Conservation (phyloP, 306 rosid species). For the Dryas alaskensis region DNA sequence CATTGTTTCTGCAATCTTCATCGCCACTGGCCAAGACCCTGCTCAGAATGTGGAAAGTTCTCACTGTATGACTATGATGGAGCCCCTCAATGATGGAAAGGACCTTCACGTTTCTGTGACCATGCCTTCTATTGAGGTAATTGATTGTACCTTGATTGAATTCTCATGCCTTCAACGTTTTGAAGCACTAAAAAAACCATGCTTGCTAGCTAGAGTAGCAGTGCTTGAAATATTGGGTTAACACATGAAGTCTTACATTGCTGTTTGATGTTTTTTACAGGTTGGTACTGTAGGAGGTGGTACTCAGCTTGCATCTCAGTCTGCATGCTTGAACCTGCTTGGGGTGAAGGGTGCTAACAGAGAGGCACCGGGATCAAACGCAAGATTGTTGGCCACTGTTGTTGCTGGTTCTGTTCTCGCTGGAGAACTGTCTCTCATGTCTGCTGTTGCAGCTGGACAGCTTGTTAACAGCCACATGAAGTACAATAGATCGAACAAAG, state of each 20-base stretch:
- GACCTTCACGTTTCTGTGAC: slow-evolving; percentile 90
- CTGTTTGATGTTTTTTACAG: slow-evolving; percentile 29
- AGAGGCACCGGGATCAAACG: slow-evolving; percentile 70
- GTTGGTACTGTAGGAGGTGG: slow-evolving; percentile 99
- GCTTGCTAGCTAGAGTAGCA: neutral
- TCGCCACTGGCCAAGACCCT: slow-evolving; percentile 97
- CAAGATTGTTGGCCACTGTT: slow-evolving; percentile 64
- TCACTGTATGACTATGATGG: slow-evolving; percentile 93
- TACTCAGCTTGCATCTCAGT: slow-evolving; percentile 89
- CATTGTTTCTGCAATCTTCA: slow-evolving; percentile 69
- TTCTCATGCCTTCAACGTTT: too few relatives aligned
- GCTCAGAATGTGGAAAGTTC: slow-evolving; percentile 95
- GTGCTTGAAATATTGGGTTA: neutral
- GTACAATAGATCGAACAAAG: slow-evolving; percentile 81
- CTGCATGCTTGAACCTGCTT: slow-evolving; percentile 84
- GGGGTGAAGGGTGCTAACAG: slow-evolving; percentile 89
- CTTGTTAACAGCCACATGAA: slow-evolving; percentile 92
- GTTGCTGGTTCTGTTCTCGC: slow-evolving; percentile 92
- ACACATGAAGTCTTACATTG: neutral
- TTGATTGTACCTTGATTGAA: too few relatives aligned
- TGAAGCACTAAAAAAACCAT: too few relatives aligned
- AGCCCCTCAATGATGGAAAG: slow-evolving; percentile 64
- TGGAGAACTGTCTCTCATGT: slow-evolving; percentile 89
- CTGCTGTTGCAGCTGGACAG: slow-evolving; percentile 90
- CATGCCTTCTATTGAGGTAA: slow-evolving; percentile 92